Base-by-base conservation (phyloP, 2,329 filamentous ascomycete genomes). In the Domatiomyces globalis region DNA sequence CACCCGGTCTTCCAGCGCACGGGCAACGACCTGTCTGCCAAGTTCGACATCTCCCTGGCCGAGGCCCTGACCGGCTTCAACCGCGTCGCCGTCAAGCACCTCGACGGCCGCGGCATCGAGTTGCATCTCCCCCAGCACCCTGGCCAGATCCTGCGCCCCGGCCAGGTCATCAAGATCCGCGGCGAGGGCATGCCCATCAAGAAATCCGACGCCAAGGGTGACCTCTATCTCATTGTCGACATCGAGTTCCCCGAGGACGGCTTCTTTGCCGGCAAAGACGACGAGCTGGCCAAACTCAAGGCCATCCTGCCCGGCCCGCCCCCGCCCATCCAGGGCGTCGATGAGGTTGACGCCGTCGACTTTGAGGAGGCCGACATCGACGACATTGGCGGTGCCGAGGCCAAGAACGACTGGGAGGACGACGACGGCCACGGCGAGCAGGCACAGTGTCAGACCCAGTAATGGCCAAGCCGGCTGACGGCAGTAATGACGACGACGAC, bases 121-220 rank as follows among this genome's bases (percentile, higher is more conserved):
- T 74, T 98, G 46, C 77, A 81, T 50, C 83, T 92, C 58, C 80
- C 85, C 15, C 80, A 84, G 62, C 76, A 81, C 20, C 79, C 83
- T 57, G 90, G 90, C 60, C 84, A 89, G 66, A 76, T 96, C 49
- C 70, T 98, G 36, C 80, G 81, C 22, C 89, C 92, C 0, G 84
- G 82, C 22, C 86, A 98, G 64, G 79, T 90, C 6, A 75, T 98
- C 61, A 95, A 88, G 72, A 73, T 98, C 1, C 69, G 76, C 1
- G 88, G 87, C 22, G 92, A 98, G 71, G 92, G 92, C 54, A 98
- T 98, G 92, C 92, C 92, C 1, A 69, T 83, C 60, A 95, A 95
- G 76, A 81, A 83, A 52, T 86, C 83, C 56, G 92, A 98, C 42
- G 64, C 72, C 4, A 87, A 81, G 65, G 92, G 92, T 44, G 88